A percentile compares a stretch with the other conserved stretches of the same genome.
phyloP scores from a whole-genome alignment of 768 basidiomycete genomes.

The Melanogaster broomeanus region DNA sequence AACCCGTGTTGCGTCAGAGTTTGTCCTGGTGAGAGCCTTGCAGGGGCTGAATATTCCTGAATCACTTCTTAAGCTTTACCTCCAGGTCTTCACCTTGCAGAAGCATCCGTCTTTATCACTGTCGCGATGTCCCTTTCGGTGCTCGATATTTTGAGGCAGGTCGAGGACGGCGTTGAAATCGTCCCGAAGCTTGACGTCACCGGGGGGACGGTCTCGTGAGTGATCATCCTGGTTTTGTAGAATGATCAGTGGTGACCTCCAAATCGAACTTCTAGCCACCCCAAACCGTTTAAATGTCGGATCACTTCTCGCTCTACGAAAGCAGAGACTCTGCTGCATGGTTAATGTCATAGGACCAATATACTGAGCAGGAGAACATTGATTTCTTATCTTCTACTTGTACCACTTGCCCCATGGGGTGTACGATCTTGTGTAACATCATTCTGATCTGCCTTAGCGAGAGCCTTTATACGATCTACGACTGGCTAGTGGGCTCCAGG shows the following conservation, averaged over 20 bases:
- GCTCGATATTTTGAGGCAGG: conserved; percentile 43
- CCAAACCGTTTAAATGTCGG: conserved; percentile 55
- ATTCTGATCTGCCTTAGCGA: too few species aligned
- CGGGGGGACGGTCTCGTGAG: conserved; percentile 48
- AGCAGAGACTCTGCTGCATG: conserved; percentile 22
- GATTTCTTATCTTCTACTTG: too few species aligned
- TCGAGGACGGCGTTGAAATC: conserved; percentile 43
- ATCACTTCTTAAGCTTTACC: not conserved
- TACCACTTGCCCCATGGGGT: too few species aligned
- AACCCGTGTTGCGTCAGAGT: not conserved
- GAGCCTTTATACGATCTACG: too few species aligned
- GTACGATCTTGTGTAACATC: too few species aligned
- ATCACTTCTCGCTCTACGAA: conserved; percentile 53
- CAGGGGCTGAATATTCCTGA: not conserved
- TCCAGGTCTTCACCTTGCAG: conserved; percentile 31
- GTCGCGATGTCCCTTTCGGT: conserved; percentile 43
- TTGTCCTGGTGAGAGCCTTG: conserved; percentile 16
- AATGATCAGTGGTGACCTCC: not conserved
- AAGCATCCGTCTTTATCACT: conserved; percentile 27
- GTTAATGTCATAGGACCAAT: too few species aligned
- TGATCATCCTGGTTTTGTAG: not conserved
- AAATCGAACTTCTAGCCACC: conserved; percentile 34
- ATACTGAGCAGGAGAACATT: too few species aligned
- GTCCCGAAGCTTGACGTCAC: conserved; percentile 45
- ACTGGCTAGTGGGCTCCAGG: too few species aligned